Percentiles rank a stretch among this genome's conserved stretches.
phyloP scores from a whole-genome alignment of 148 eudicot genomes.

The Rhododendron ferrugineum region DNA sequence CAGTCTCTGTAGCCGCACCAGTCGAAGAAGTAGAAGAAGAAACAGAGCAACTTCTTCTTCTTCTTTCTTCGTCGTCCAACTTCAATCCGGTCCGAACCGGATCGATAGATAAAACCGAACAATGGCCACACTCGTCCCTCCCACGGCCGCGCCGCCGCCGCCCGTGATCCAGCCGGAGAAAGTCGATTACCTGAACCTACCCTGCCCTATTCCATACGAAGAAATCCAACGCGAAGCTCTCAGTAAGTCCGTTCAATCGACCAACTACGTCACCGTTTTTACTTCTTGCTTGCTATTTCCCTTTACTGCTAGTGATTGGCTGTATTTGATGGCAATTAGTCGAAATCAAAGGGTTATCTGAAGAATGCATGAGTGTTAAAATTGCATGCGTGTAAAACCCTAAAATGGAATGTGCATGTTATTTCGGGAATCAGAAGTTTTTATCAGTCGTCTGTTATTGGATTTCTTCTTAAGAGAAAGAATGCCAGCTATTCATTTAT shows the following conservation, averaged over 20 bases:
- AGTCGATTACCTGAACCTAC: slow-evolving; percentile 70
- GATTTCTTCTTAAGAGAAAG: not conserved
- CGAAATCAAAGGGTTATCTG: not conserved
- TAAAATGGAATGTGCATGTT: not conserved
- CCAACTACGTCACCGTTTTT: not conserved
- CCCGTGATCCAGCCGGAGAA: slow-evolving; percentile 33
- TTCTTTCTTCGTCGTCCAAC: not conserved
- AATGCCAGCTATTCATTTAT: not conserved
- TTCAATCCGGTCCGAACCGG: not conserved
- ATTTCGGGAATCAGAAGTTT: not conserved
- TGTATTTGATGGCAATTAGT: not conserved
- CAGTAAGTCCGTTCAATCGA: slow-evolving; percentile 37
- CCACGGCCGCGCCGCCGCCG: slow-evolving; percentile 23
- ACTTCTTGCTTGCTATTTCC: not conserved
- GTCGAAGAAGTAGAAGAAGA: not conserved
- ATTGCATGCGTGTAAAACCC: not conserved
- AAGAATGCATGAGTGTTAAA: not conserved
- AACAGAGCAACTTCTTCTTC: not conserved
- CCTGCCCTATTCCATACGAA: slow-evolving; percentile 86
- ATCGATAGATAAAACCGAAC: not conserved
- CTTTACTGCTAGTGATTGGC: not conserved
- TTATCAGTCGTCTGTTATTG: not conserved
- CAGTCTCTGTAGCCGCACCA: not conserved
- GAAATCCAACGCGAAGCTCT: slow-evolving; percentile 90
- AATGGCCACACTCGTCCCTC: slow-evolving; percentile 34